Base-by-base conservation (phyloP, 768 basidiomycete genomes). In the Cubamyces sp. region DNA sequence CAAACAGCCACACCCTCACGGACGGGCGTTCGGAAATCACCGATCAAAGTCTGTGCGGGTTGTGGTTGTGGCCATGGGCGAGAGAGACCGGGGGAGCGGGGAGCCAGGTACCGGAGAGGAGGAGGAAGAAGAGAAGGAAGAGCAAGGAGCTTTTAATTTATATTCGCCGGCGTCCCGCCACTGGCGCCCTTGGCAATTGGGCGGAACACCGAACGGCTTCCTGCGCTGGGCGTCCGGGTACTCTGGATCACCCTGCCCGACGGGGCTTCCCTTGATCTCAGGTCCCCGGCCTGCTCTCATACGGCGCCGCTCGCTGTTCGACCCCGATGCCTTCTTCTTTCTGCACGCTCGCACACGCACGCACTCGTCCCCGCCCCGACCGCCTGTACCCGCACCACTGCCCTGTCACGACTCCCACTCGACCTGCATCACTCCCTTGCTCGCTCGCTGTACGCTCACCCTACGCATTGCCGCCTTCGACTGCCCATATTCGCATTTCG, bases 111-210 rank as follows among this genome's bases (percentile, higher is more conserved):
- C 25, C 21, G 39, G 34, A 30, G 46, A 30, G 45, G 28, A 39
- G 1, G 25, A 14, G 26, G 54, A 19, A 21, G 54, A 46, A 23
- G 54, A 30, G 26, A 23, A 46, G 25, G 55, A 37, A 45, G 42
- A 15, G 19, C 42, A n/a, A 23, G 19, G 12, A 12, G 5, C 26
- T 39, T 37, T 40, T 57, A 57, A 57, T 57, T 57, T 57, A 57
- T 57, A 57, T 30, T 34, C 47, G 43, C 56, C 46, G 56, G 56
- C 46, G 56, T 47, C 19, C 45, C 19, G 45, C 45, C 21, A 23
- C 21, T 21, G 45, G 45, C 45, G 45, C 45, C 45, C 19, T 21
- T 19, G 23, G 19, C 19, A 23, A 46, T 19, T 12, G 45, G 21
- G 45, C 45, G 45, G 45, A 46, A 46, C 45, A 46, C 12, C 21